A percentile compares a stretch with the other conserved stretches of the same genome.
Conservation (phyloP, 495 filamentous ascomycete genomes). For the Penicillium pulvis region DNA sequence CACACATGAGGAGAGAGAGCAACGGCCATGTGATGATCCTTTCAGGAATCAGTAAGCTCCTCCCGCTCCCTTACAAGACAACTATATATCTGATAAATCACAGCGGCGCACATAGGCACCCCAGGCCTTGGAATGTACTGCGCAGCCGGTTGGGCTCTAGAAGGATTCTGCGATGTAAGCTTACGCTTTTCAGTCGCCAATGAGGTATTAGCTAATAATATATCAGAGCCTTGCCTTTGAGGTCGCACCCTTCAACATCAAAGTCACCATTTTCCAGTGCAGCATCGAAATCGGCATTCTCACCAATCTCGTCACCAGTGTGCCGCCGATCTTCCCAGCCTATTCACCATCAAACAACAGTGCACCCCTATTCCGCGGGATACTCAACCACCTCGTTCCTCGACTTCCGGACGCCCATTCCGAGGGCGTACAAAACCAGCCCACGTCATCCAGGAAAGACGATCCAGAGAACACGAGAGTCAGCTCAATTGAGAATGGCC, state of each 20-base stretch:
- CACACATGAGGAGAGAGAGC: constrained; percentile 73
- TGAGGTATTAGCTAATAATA: constrained; percentile 16
- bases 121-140: constrained; percentile 89
- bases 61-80: background rate
- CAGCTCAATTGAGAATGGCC: constrained; percentile 41
- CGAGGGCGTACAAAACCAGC: constrained; percentile 12
- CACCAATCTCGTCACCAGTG: constrained; percentile 81
- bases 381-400: constrained; percentile 72
- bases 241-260: constrained; percentile 96
- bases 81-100: constrained; percentile 18
- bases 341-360: constrained; percentile 75
- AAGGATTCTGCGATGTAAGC: constrained; percentile 88
- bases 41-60: constrained; percentile 71
- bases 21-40: constrained; percentile 89
- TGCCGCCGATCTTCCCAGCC: constrained; percentile 69
- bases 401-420: constrained; percentile 42
- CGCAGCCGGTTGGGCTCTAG: constrained; percentile 90
- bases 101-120: constrained; percentile 85
- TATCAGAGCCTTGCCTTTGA: constrained; percentile 84
- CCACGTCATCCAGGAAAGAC: constrained; percentile 23
- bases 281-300: constrained; percentile 80
- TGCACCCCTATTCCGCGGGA: constrained; percentile 77
- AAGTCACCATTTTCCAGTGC: constrained; percentile 92
- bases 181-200: background rate
- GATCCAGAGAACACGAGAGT: constrained; percentile 28